These are phyloP conservation scores for Apiotrichum laibachii DNA, from an alignment of 1,284 basidiomycete species.

Conservation along the genomic window DNA sequence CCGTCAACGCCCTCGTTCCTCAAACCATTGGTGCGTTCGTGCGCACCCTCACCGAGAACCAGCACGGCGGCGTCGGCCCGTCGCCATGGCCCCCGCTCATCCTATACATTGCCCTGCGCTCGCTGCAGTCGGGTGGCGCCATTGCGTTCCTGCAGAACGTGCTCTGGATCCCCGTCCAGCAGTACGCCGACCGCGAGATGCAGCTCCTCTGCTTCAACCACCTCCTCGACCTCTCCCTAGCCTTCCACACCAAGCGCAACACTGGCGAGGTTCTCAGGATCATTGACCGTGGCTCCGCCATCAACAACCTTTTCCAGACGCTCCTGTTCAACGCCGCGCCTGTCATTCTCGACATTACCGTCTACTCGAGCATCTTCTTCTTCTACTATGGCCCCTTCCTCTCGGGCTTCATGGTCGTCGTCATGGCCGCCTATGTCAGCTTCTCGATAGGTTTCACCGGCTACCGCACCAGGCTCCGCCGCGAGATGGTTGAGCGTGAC, in stretches of 20 bases:
- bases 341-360: slow-evolving; percentile 87
- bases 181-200: slow-evolving; percentile 88
- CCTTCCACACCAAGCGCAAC: slow-evolving; percentile 91
- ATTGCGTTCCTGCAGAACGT: slow-evolving; percentile 88
- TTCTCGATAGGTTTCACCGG: slow-evolving; percentile 87
- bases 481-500: slow-evolving; percentile 89
- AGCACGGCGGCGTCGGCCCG: slow-evolving; percentile 8
- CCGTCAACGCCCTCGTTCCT: slow-evolving; percentile 37
- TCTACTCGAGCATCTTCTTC: slow-evolving; percentile 93
- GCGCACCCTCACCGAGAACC: slow-evolving; percentile 27
- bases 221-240: slow-evolving; percentile 80
- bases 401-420: slow-evolving; percentile 75
- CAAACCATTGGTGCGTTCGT: slow-evolving; percentile 36
- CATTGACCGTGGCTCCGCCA: slow-evolving; percentile 97
- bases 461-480: slow-evolving; percentile 79
- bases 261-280: slow-evolving; percentile 93
- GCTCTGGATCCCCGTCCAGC: slow-evolving; percentile 94
- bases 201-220: slow-evolving; percentile 91
- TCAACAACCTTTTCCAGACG: slow-evolving; percentile 88
- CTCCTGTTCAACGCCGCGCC: slow-evolving; percentile 91
- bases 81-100: slow-evolving; percentile 35
- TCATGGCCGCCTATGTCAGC: slow-evolving; percentile 87
- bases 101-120: slow-evolving; percentile 33
- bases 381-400: slow-evolving; percentile 68
- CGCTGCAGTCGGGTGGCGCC: slow-evolving; percentile 50